phyloP scores from a whole-genome alignment of 805 yeast species.

The Ogataea ganodermae region DNA sequence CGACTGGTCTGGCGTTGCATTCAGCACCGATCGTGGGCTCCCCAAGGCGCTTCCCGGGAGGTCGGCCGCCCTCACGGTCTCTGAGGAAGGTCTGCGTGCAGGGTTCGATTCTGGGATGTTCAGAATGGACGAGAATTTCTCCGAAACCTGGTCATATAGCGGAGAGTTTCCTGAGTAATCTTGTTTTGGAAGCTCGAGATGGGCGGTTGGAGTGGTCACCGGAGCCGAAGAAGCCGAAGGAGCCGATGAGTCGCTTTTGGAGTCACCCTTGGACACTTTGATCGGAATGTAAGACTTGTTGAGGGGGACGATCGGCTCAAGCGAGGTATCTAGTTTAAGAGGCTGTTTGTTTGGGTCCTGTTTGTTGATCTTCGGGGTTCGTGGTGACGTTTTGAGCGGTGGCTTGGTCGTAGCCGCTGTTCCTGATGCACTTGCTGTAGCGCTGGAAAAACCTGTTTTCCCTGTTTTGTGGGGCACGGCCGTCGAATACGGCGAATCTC shows the following conservation, averaged over 20 bases:
- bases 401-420: not conserved
- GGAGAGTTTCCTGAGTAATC: slow-evolving; percentile 16
- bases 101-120: slow-evolving; percentile 13
- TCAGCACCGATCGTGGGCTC: not conserved
- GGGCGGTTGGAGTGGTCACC: not conserved
- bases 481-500: slow-evolving; percentile 31
- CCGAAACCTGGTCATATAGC: slow-evolving; percentile 24
- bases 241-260: not conserved
- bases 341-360: slow-evolving; percentile 6
- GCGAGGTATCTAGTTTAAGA: slow-evolving; percentile 24
- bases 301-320: slow-evolving; percentile 11
- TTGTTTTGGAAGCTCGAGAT: slow-evolving; percentile 6
- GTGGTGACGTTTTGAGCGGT: not conserved
- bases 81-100: not conserved
- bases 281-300: slow-evolving; percentile 20
- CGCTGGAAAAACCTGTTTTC: too few species aligned
- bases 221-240: not conserved
- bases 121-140: slow-evolving; percentile 21
- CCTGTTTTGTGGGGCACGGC: slow-evolving; percentile 10
- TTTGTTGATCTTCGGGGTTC: not conserved
- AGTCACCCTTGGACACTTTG: slow-evolving; percentile 13
- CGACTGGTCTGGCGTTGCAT: slow-evolving; percentile 3
- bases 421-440: not conserved
- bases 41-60: not conserved
- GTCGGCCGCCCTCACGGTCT: too few species aligned